phyloP scores from a whole-genome alignment of 257 asterid genomes.

The Solanum pennellii region DNA sequence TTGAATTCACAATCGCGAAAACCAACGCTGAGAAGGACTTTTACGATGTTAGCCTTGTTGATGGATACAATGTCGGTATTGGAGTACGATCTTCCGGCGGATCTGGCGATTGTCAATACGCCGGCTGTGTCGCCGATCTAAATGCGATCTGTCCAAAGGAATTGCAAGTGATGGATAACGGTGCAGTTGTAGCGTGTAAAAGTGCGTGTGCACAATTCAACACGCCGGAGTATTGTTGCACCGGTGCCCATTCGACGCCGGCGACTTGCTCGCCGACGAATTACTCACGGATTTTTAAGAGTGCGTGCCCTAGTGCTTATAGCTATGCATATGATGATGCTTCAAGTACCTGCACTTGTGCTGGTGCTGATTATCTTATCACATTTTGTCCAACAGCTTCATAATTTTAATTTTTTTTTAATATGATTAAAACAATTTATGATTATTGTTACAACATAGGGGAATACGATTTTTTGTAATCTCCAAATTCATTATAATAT shows the following conservation, averaged over 20 bases:
- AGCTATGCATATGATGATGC: conserved; percentile 90
- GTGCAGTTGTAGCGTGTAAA: conserved; percentile 66
- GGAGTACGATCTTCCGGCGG: conserved; percentile 51
- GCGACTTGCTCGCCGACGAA: conserved; percentile 54
- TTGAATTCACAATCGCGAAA: conserved; percentile 56
- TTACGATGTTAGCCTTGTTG: conserved; percentile 87
- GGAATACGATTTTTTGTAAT: background rate
- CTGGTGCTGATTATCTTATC: conserved; percentile 54
- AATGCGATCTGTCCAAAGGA: conserved; percentile 46
- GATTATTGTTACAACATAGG: background rate
- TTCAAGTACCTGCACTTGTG: conserved; percentile 69
- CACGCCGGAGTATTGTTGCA: conserved; percentile 69
- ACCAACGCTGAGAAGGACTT: conserved; percentile 31
- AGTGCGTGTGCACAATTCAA: conserved; percentile 64
- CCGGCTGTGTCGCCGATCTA: conserved; percentile 51
- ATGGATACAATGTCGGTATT: conserved; percentile 69
- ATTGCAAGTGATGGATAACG: conserved; percentile 32
- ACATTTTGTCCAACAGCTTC: conserved; percentile 58
- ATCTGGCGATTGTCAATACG: conserved; percentile 50
- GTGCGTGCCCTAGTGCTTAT: conserved; percentile 80
- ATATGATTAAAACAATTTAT: background rate
- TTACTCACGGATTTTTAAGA: conserved; percentile 61
- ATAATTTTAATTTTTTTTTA: background rate
- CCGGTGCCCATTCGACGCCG: conserved; percentile 61
- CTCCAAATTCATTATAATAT: background rate